A percentile compares a stretch with the other conserved stretches of the same genome.
phyloP scores from a whole-genome alignment of 2,329 filamentous ascomycete genomes.

The Ophiostoma quercus region DNA sequence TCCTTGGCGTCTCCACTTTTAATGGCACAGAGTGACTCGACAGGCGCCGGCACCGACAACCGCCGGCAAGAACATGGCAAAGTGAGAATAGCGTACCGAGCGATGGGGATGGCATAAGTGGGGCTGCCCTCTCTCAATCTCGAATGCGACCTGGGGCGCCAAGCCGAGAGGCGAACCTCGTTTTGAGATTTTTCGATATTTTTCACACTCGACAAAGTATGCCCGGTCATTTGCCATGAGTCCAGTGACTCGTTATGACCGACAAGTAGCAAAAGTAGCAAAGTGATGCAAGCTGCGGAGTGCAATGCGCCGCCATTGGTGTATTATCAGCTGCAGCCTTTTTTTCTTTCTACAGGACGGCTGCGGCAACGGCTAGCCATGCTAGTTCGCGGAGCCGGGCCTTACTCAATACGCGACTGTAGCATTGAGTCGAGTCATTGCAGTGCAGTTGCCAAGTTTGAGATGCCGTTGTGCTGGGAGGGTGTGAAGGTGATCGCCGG shows the following conservation, averaged over 20 bases:
- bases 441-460: background rate
- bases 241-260: background rate
- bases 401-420: background rate
- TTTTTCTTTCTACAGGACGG: background rate
- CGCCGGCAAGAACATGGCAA: slow-evolving; percentile 12
- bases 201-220: background rate
- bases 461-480: background rate
- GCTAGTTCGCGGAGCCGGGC: no score
- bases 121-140: background rate
- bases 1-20: background rate
- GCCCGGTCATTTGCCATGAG: background rate
- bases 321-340: slow-evolving; percentile 1
- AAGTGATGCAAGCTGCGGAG: background rate
- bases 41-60: slow-evolving; percentile 19
- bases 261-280: background rate
- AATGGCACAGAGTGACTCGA: background rate
- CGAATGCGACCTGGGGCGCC: background rate
- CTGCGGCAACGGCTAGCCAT: background rate
- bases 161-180: background rate
- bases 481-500: slow-evolving; percentile 5
- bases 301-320: background rate
- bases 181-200: background rate
- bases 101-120: background rate
- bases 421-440: background rate
- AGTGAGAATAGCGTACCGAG: background rate